Evolutionary conservation across 495 filamentous ascomycete genomes (phyloP).

Genomic region (Penicillium fimorum): DNA sequence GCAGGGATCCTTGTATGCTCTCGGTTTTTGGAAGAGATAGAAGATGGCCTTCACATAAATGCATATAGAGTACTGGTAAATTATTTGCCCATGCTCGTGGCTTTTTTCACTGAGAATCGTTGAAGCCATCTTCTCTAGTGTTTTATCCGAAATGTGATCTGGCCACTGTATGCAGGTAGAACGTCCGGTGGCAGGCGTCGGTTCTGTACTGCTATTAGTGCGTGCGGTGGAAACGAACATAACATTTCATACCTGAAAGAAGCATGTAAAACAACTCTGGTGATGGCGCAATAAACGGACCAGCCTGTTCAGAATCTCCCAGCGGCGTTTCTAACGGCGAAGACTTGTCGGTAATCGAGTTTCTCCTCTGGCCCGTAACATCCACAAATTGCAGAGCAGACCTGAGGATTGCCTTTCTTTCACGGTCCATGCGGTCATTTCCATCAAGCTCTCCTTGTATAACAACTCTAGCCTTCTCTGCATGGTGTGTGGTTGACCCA

Average conservation of each 20-base stretch:
- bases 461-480: slow-evolving; percentile 24
- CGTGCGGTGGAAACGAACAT: background rate
- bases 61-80: slow-evolving; percentile 32
- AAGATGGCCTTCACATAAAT: slow-evolving; percentile 31
- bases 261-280: slow-evolving; percentile 31
- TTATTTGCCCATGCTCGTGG: slow-evolving; percentile 16
- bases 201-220: slow-evolving; percentile 17
- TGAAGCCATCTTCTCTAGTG: slow-evolving; percentile 23
- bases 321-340: slow-evolving; percentile 1
- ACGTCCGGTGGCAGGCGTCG: background rate
- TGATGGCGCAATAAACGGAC: slow-evolving; percentile 18
- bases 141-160: slow-evolving; percentile 30
- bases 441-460: slow-evolving; percentile 28
- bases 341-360: slow-evolving; percentile 3
- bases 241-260: slow-evolving; percentile 21
- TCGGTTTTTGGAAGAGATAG: slow-evolving; percentile 19
- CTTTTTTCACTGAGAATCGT: slow-evolving; percentile 12
- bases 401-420: slow-evolving; percentile 23
- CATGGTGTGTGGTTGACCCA: slow-evolving; percentile 25
- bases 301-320: background rate
- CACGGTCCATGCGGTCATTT: slow-evolving; percentile 19
- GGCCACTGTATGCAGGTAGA: slow-evolving; percentile 24
- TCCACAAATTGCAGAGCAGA: slow-evolving; percentile 28
- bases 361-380: slow-evolving; percentile 15
- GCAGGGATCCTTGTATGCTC: slow-evolving; percentile 14